Conservation (phyloP, 805 yeast species). For the Saccharomyces jurei region DNA sequence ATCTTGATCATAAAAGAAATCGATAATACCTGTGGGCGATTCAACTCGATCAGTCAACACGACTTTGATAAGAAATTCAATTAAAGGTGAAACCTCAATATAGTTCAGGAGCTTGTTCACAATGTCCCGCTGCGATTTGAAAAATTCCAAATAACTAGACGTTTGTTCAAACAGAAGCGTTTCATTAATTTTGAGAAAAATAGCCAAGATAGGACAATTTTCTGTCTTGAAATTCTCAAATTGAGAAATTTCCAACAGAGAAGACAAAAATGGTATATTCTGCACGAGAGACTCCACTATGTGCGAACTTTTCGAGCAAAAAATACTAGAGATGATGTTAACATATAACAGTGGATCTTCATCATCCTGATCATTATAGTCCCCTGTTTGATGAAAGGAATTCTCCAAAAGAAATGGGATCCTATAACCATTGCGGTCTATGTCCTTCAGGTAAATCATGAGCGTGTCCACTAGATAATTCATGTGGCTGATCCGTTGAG, state of each 20-base stretch:
- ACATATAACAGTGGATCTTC: slow-evolving; percentile 9
- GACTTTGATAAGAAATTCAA: slow-evolving; percentile 80
- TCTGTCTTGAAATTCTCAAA: slow-evolving; percentile 45
- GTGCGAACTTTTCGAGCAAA: slow-evolving; percentile 87
- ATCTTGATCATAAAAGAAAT: slow-evolving; percentile 58
- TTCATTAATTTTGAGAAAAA: slow-evolving; percentile 82
- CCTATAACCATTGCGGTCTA: slow-evolving; percentile 9
- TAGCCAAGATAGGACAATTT: slow-evolving; percentile 67
- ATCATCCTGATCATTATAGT: slow-evolving; percentile 2
- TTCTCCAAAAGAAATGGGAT: background rate
- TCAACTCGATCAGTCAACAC: slow-evolving; percentile 87
- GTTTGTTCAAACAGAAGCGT: slow-evolving; percentile 74
- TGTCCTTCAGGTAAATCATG: slow-evolving; percentile 19
- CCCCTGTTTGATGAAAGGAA: background rate
- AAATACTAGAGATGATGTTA: slow-evolving; percentile 55
- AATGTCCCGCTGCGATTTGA: slow-evolving; percentile 45
- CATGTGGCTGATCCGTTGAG: slow-evolving; percentile 19
- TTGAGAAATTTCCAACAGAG: slow-evolving; percentile 73
- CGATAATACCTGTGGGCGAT: slow-evolving; percentile 77
- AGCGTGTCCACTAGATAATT: slow-evolving; percentile 27
- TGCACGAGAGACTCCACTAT: slow-evolving; percentile 83
- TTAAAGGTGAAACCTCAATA: slow-evolving; percentile 78
- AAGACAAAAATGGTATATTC: slow-evolving; percentile 50
- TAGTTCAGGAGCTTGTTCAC: slow-evolving; percentile 57
- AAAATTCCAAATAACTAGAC: slow-evolving; percentile 30